Evolutionary conservation across 1,284 basidiomycete genomes (phyloP), one percentile per base, ranked within the genome.

Genomic region (Apiotrichum veenhuisii): DNA sequence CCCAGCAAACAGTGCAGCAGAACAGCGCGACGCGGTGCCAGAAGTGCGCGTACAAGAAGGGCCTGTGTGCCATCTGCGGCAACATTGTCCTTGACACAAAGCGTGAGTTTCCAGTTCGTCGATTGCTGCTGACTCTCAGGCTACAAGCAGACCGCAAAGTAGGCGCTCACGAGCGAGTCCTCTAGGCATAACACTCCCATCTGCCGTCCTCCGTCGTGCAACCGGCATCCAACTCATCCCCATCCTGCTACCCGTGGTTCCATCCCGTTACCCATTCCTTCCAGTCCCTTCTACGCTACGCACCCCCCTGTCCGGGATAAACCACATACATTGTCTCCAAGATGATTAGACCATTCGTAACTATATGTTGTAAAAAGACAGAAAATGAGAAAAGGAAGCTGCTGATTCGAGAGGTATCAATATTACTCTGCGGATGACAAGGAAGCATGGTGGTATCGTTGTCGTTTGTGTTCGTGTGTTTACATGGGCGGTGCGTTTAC

Each of bases 31-130:
- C 70, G 10, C 59, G 75, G 43, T 78, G 77, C 72, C 74, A 75
- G 38, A 72, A 72, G 52, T 78, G 77, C 61, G 72, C 76, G 15
- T 77, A 78, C 61, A 78, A 78, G 63, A 78, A 77, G 64, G 75
- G 75, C 23, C 57, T 76, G 12, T 78, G 76, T 59, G 71, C 75
- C 14, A 77, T 78, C 34, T 78, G 76, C 53, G 75, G 75, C 11
- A 69, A 63, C 27, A 68, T 74, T 47, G 69, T 77, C 2, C 58
- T 78, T 9, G 75, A 77, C 57, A 71, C 66, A 2, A 57, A 57
- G 25, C 54, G 74, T 73, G 57, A 65, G 73, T 64, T 44, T n/a
- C 11, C 23, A 15, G 27, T n/a, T 17, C 14, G 3, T 3, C 8
- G 15, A 26, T 2, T 8, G 2, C 8, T 1, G 36, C 57, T 54